Base-by-base conservation (phyloP, 192 early-diverging fungal species). In the Backusella sp. region DNA sequence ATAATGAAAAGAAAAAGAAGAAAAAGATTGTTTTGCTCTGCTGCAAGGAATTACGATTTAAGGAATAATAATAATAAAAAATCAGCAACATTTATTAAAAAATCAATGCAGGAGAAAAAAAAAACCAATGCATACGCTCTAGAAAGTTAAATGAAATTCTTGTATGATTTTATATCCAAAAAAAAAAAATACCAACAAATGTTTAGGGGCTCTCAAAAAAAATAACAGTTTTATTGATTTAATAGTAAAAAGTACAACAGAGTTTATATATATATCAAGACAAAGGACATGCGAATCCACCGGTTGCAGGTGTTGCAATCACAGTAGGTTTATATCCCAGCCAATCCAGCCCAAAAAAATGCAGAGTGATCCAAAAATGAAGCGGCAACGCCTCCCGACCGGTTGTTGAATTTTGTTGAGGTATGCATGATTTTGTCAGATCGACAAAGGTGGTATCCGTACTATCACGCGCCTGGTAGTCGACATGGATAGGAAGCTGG, bases 201-300 rank as follows among this genome's bases (percentile, higher is more conserved):
- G 15, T 39, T 39, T 39, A 44, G 42, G 42, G 42, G 14, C 15
- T 44, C 42, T 39, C 37, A 39, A 39, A 39, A 39, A 37, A 39
- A 6, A 23, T 19, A 53, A 53, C 1, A 53, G 19, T 53, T 53
- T 56, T 56, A 26, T 59, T 59, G 46, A 49, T 19, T 49, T n/a
- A 49, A 59, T 59, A 26, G 19, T 26, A 59, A 59, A 59, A 59
- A 26, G 23, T 12, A 59, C 17, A 56, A 23, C 53, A 56, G 46
- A 49, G 19, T 49, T 19, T 49, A 52, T 52, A 62, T 52, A 62
- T 42, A 46, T 19, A 46, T 42, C 44, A 72, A 32, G 44, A 72
- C 14, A 74, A 39, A 17, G 79, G 79, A 76, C 79, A 80, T 14
- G 46, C 56, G 66, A 80, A 76, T 19, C 78, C 78, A 35, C 70